These are phyloP conservation scores for Umbelopsis ramanniana DNA, from an alignment of 192 early-diverging fungal species.

Conservation along the genomic window DNA sequence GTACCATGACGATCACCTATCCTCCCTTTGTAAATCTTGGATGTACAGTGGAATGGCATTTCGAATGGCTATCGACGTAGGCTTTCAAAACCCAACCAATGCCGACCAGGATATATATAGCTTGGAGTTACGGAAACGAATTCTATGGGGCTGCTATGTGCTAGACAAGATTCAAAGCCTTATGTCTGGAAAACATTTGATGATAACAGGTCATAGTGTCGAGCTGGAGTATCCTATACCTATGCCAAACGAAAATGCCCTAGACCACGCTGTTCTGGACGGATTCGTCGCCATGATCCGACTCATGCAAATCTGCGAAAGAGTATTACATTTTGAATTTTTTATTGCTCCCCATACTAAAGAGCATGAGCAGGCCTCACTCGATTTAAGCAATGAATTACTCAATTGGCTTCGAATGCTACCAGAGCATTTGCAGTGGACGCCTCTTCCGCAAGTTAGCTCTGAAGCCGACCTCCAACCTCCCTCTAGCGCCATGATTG, in stretches of 20 bases:
- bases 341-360: conserved; percentile 27
- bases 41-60: conserved; percentile 43
- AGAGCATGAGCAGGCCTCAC: conserved; percentile 30
- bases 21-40: conserved; percentile 25
- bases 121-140: conserved; percentile 38
- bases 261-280: conserved; percentile 30
- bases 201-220: conserved; percentile 27
- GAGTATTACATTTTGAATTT: conserved; percentile 20
- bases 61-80: conserved; percentile 39
- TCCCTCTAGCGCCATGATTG: conserved; percentile 25
- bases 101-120: conserved; percentile 5
- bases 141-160: conserved; percentile 41
- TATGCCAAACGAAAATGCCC: conserved; percentile 32
- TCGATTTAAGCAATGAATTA: conserved; percentile 32
- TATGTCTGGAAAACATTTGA: conserved; percentile 31
- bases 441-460: neutral
- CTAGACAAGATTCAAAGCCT: conserved; percentile 36
- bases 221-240: conserved; percentile 33
- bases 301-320: conserved; percentile 38
- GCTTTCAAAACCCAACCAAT: neutral
- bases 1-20: conserved; percentile 16
- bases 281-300: conserved; percentile 31
- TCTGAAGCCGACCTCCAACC: neutral
- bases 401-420: conserved; percentile 28
- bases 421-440: conserved; percentile 35